These are phyloP conservation scores for Prunus padus DNA, from an alignment of 306 rosid species.

Conservation along the genomic window DNA sequence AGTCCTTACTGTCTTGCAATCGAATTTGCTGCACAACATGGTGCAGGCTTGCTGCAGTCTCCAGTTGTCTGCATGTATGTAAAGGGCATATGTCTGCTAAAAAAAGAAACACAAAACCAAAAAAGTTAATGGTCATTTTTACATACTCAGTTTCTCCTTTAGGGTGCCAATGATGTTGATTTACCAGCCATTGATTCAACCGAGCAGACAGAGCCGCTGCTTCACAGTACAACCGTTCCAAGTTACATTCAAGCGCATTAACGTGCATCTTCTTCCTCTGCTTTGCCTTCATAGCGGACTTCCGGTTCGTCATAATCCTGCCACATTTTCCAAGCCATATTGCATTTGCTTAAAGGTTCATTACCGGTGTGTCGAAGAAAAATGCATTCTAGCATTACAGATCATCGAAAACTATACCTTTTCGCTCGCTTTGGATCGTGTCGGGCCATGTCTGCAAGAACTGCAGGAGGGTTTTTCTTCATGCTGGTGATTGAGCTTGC, in stretches of 20 bases:
- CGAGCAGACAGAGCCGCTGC: neutral
- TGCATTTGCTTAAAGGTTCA: no score
- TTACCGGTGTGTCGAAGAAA: neutral
- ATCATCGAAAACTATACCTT: neutral
- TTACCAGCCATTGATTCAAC: neutral
- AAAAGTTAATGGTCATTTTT: neutral
- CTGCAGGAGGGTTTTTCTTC: neutral
- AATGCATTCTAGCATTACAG: neutral
- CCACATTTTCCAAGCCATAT: no score
- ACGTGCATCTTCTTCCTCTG: neutral
- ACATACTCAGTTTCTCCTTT: neutral
- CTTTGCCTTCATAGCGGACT: neutral
- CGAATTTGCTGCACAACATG: neutral
- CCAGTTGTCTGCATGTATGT: neutral
- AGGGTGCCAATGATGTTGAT: neutral
- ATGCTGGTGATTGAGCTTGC: neutral
- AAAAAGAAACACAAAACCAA: neutral
- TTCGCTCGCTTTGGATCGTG: constrained; percentile 11
- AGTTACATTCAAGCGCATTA: neutral
- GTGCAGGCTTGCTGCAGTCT: neutral
- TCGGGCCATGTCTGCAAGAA: neutral
- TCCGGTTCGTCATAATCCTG: neutral
- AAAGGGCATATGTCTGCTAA: neutral
- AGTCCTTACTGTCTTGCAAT: neutral
- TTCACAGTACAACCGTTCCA: neutral